Base-by-base conservation (phyloP, 2,329 filamentous ascomycete species). In the Pestalotiopsis sp. region DNA sequence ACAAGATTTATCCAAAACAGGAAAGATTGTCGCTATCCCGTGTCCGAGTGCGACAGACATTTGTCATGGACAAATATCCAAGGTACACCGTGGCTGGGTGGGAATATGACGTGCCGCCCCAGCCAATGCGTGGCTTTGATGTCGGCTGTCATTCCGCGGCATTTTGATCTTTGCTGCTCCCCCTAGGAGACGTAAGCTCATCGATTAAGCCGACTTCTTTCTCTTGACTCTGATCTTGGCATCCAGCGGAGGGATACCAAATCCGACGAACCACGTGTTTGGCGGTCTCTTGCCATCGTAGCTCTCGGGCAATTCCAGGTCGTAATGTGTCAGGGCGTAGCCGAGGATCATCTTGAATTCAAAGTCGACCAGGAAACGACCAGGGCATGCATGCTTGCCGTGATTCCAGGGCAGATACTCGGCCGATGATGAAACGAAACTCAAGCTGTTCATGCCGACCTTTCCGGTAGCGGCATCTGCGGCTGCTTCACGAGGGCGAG, bases 341-440 rank as follows among this genome's bases (percentile, higher is more conserved):
- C 72, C 70, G 45, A 77, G 69, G 12, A 76, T 70, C 72, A 78
- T 74, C 76, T 83, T 82, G 36, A 83, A 77, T 73, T 82, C 78
- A 64, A 79, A 79, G 40, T 76, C 77, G 2, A 80, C 79, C 65
- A 83, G 77, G 69, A 81, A 82, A 2, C 81, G 73, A 0, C 81
- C 82, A 1, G 81, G 81, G 68, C 81, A 83, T 1, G 82, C 78
- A 68, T 83, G 80, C 12, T 73, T 76, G 3, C 81, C 81, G 67
- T 83, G 76, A 7, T 82, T 80, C 64, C 81, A 83, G 4, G 68
- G 69, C 11, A 80, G 69, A n/a, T 74, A 77, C 2, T 79, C 75
- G 25, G 72, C 45, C 1, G 70, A 71, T 0, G 79, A 79, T 0
- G 77, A 76, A 17, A 79, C 77, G 65, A 78, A 75, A 81, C 71